Percentiles rank a stretch among this genome's conserved stretches.
Conservation (phyloP, 2,329 filamentous ascomycete genomes). For the Cryphonectria radicalis region DNA sequence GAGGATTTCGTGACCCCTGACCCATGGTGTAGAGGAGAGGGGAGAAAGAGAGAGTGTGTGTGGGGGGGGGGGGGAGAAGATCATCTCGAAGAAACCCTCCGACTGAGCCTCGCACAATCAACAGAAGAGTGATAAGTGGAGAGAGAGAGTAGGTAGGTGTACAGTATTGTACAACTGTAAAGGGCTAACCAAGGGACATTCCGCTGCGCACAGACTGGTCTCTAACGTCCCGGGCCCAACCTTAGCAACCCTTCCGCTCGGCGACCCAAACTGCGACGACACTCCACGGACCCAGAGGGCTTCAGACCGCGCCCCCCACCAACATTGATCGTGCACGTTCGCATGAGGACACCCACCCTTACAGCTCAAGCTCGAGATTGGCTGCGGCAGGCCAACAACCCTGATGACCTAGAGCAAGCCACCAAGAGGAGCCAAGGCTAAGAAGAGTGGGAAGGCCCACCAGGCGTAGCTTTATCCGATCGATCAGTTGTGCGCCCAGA, state of each 20-base stretch:
- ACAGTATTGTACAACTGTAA: slow-evolving; percentile 2
- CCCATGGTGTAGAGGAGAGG: not conserved
- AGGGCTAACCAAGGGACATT: slow-evolving; percentile 20
- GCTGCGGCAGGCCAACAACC: not conserved
- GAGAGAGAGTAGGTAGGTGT: slow-evolving; percentile 9
- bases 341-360: not conserved
- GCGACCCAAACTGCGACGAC: slow-evolving; percentile 22
- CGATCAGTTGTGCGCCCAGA: not conserved
- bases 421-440: not conserved
- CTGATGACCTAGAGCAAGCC: not conserved
- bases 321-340: not conserved
- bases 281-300: slow-evolving; percentile 7
- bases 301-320: not conserved
- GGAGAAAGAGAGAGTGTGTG: no score
- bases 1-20: not conserved
- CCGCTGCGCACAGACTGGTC: slow-evolving; percentile 39
- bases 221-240: slow-evolving; percentile 29
- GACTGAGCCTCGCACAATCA: slow-evolving; percentile 35
- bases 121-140: slow-evolving; percentile 34
- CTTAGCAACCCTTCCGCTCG: slow-evolving; percentile 17
- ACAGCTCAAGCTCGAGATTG: not conserved
- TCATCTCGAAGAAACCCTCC: slow-evolving; percentile 25
- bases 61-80: not conserved
- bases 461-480: not conserved
- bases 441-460: not conserved